These are phyloP conservation scores for Penicillium crustosum DNA, from an alignment of 2,329 filamentous ascomycete genomes.

Conservation along the genomic window DNA sequence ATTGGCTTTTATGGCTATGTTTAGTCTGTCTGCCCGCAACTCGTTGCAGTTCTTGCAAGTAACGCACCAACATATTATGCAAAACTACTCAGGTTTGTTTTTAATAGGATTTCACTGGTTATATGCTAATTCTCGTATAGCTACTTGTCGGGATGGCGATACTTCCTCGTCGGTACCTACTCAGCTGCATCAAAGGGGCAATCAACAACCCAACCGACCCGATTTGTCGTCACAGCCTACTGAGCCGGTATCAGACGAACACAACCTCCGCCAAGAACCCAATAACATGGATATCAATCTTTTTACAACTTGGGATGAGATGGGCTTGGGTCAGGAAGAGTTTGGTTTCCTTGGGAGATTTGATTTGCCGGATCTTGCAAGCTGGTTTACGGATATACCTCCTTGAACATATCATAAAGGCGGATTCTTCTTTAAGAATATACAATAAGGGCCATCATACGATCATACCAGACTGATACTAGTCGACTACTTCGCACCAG, in stretches of 20 bases:
- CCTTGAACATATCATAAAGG: background rate
- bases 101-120: background rate
- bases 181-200: conserved; percentile 12
- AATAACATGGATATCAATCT: conserved; percentile 11
- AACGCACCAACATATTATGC: conserved; percentile 23
- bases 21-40: conserved; percentile 32
- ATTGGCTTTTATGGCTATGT: conserved; percentile 28
- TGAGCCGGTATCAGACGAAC: conserved; percentile 4
- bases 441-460: background rate
- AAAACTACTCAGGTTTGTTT: conserved; percentile 19
- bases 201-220: background rate
- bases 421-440: too few relatives aligned
- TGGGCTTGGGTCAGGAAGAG: conserved; percentile 22
- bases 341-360: conserved; percentile 26
- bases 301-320: conserved; percentile 23
- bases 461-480: background rate
- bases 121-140: conserved; percentile 7
- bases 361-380: conserved; percentile 25
- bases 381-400: conserved; percentile 23
- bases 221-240: background rate
- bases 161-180: background rate
- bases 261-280: background rate
- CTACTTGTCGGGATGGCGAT: conserved; percentile 7
- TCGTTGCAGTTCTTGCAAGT: conserved; percentile 32
- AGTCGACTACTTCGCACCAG: background rate